Conservation (phyloP, 108 stramenopile species). For the Seminavis robusta region DNA sequence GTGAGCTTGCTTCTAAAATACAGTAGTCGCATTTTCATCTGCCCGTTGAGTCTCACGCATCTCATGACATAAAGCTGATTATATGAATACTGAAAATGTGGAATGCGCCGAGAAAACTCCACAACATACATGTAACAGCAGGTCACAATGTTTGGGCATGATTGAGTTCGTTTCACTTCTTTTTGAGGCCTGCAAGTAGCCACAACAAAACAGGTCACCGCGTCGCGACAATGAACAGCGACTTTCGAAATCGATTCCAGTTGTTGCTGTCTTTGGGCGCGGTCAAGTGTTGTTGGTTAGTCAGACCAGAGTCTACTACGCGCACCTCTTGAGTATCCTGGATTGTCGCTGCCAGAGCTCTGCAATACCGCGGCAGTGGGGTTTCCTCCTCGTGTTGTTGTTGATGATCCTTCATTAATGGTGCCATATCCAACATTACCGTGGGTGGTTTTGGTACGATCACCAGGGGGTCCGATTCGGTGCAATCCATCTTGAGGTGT, state of each 20-base stretch:
- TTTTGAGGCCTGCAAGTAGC: too few species aligned
- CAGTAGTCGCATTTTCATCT: too few species aligned
- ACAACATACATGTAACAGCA: too few species aligned
- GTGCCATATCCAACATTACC: conserved; percentile 40
- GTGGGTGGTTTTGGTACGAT: conserved; percentile 30
- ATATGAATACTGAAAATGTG: too few species aligned
- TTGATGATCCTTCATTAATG: conserved; percentile 17
- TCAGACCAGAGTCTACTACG: conserved; percentile 43
- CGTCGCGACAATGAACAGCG: conserved; percentile 61
- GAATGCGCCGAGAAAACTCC: too few species aligned
- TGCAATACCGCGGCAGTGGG: conserved; percentile 51
- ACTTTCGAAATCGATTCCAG: conserved; percentile 62
- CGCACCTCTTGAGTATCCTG: conserved; percentile 28
- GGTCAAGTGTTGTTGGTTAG: conserved; percentile 16
- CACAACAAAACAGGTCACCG: too few species aligned
- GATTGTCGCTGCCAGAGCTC: conserved; percentile 34
- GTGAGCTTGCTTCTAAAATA: too few species aligned
- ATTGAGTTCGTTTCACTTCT: too few species aligned
- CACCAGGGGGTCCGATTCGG: conserved; percentile 8
- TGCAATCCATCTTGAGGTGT: conserved; percentile 40
- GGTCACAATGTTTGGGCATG: too few species aligned
- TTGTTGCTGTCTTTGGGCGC: conserved; percentile 50
- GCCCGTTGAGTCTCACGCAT: too few species aligned
- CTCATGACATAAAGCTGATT: too few species aligned
- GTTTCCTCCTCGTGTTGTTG: too few species aligned